Conservation (phyloP, 257 asterid genomes). For the Penstemon barbatus region DNA sequence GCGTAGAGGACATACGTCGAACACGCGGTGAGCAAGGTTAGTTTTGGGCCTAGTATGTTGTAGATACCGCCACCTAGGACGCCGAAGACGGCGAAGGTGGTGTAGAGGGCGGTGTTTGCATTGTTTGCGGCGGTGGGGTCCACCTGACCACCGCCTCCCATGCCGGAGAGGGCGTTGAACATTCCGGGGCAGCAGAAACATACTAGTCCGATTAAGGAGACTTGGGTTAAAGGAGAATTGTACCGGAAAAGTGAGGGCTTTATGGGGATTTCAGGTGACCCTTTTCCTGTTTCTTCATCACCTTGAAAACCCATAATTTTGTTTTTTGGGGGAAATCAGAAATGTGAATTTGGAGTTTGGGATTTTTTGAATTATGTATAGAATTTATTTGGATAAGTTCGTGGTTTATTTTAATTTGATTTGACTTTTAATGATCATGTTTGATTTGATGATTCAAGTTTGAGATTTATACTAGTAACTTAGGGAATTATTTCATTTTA, state of each 20-base stretch:
- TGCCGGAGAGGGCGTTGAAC: constrained; percentile 97
- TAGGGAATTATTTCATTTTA: neutral
- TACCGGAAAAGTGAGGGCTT: constrained; percentile 49
- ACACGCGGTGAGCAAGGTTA: constrained; percentile 67
- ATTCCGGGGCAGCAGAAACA: constrained; percentile 98
- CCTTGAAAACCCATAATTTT: constrained; percentile 30
- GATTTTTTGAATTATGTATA: neutral
- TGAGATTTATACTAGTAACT: too few relatives aligned
- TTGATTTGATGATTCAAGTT: too few relatives aligned
- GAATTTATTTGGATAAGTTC: neutral
- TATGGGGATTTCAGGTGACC: constrained; percentile 13
- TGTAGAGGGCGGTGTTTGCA: constrained; percentile 97
- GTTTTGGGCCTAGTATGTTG: constrained; percentile 76
- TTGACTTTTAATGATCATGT: too few relatives aligned
- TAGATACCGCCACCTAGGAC: constrained; percentile 91
- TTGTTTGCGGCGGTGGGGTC: constrained; percentile 82
- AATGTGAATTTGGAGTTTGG: neutral
- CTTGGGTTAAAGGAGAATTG: constrained; percentile 81
- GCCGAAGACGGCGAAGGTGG: constrained; percentile 85
- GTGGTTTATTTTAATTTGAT: too few relatives aligned
- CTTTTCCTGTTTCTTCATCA: constrained; percentile 31
- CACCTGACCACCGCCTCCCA: constrained; percentile 97
- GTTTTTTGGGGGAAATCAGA: neutral
- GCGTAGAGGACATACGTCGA: constrained; percentile 85
- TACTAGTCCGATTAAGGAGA: constrained; percentile 68